These are phyloP conservation scores for Fusarium burgessii DNA, from an alignment of 2,329 filamentous ascomycete genomes.

Conservation along the genomic window DNA sequence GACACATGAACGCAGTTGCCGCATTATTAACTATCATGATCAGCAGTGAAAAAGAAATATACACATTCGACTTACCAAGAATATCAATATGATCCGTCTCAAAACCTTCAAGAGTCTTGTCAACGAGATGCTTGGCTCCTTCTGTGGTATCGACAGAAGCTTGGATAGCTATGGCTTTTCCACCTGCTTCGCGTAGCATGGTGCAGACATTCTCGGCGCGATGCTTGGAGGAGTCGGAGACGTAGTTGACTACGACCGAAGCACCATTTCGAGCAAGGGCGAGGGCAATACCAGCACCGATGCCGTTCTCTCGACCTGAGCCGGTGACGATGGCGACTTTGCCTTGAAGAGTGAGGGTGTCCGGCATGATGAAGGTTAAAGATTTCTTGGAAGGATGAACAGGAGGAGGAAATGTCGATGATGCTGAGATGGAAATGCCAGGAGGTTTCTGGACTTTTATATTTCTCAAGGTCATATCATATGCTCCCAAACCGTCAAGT, in stretches of 20 bases:
- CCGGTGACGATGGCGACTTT: conserved; percentile 61
- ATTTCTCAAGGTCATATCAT: background rate
- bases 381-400: fast-evolving
- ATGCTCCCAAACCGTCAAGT: background rate
- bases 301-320: conserved; percentile 58
- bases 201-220: conserved; percentile 50
- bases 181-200: conserved; percentile 47
- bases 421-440: fast-evolving
- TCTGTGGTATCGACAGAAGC: conserved; percentile 49
- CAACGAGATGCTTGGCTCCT: conserved; percentile 50
- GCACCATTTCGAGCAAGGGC: conserved; percentile 57
- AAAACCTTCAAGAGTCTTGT: conserved; percentile 52
- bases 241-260: conserved; percentile 55
- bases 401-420: background rate
- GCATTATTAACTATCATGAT: conserved; percentile 54
- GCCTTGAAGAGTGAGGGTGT: conserved; percentile 54
- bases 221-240: conserved; percentile 50
- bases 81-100: conserved; percentile 55
- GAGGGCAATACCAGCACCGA: conserved; percentile 57
- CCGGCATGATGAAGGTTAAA: conserved; percentile 16
- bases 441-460: background rate
- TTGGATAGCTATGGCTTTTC: conserved; percentile 49
- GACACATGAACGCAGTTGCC: conserved; percentile 36
- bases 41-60: fast-evolving
- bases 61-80: conserved; percentile 46